Evolutionary conservation across 2,329 filamentous ascomycete species (phyloP).

Genomic region (Diaporthe sp.): DNA sequence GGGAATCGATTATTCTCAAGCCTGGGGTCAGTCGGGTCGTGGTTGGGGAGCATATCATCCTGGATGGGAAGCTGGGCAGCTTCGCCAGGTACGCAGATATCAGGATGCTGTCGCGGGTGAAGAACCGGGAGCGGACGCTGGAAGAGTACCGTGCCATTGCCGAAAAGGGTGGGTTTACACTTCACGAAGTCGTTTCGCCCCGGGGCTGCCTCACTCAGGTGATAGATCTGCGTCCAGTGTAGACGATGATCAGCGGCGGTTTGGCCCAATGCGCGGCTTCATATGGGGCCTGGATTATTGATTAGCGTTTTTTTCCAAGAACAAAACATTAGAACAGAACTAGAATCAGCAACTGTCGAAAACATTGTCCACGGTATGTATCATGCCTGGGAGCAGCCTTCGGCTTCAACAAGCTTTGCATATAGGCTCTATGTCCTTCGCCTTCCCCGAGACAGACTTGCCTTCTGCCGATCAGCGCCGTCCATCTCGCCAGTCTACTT

Average conservation of each 20-base stretch:
- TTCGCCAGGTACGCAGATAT: constrained; percentile 4
- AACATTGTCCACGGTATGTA: no score
- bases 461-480: no score
- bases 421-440: no score
- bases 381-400: no score
- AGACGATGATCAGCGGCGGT: not conserved
- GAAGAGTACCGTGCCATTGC: not conserved
- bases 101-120: constrained; percentile 3
- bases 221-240: constrained; percentile 8
- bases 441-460: no score
- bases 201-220: constrained; percentile 13
- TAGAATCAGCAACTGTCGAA: no score
- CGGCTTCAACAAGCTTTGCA: no score
- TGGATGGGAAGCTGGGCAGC: not conserved
- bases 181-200: not conserved
- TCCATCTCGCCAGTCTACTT: no score
- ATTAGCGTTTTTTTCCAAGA: no score
- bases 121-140: not conserved
- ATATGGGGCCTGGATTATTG: no score
- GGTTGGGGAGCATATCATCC: constrained; percentile 13
- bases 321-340: no score
- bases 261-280: not conserved
- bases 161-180: not conserved
- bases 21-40: constrained; percentile 6
- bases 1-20: not conserved